Base-by-base conservation (phyloP, 768 basidiomycete genomes). In the Terana coerulea region DNA sequence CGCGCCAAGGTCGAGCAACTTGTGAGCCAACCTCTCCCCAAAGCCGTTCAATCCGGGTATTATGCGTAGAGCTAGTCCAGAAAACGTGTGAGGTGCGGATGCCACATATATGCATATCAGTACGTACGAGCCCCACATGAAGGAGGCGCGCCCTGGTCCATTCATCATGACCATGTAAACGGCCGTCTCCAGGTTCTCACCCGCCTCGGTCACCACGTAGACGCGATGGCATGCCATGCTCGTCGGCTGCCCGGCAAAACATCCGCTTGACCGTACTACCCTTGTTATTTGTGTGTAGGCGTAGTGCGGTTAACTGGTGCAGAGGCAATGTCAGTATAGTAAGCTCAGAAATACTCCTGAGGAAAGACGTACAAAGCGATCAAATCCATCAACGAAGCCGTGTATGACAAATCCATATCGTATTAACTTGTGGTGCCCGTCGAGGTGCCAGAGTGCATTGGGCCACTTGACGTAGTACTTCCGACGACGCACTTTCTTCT, bases 11-110 rank as follows among this genome's bases (percentile, higher is more conserved):
- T 3, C 64, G 59, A 0, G 59, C 69, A 66, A 78, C 77, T 7
- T 72, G 66, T 0, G 51, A 35, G 0, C 73, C 72, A 33, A 73
- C 62, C 40, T 78, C 74, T 12, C 74, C 66, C 75, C 75, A 77
- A 0, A 78, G 59, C 0, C 64, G 45, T 54, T 79, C 76, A 52
- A 77, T 77, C 0, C 67, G 59, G 0, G 70, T 71, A 47, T 79
- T 80, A 4, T 59, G 54, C 0, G 72, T 73, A 0, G 72, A 78
- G 6, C 64, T 65, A n/a, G 34, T 15, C 28, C 24, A n/a, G 33
- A 5, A 39, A 39, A 26, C 15, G 10, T 22, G 6, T 36, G 21
- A 11, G 36, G 25, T 30, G 3, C 21, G 9, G 29, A 34, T 21
- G 34, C 21, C 55, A 10, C 3, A 3, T 43, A n/a, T 30, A 25